A percentile compares a stretch with the other conserved stretches of the same genome.
phyloP scores from a whole-genome alignment of 345 rosid genomes.

The Melaleuca alternifolia region DNA sequence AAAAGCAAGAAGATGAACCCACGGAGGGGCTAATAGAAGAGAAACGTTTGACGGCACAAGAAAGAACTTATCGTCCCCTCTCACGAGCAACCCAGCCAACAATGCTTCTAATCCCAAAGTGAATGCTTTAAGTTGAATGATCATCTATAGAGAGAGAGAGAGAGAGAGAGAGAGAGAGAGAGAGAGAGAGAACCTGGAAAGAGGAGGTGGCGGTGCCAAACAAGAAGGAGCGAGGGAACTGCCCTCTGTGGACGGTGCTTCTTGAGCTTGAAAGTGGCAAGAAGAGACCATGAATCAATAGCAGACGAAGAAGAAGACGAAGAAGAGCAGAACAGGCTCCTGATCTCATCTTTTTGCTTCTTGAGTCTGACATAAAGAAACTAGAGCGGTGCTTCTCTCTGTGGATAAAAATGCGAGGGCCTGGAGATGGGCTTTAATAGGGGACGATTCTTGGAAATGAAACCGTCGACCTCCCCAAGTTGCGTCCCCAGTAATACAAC shows the following conservation, averaged over 20 bases:
- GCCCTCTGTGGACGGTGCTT: neutral
- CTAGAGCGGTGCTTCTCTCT: neutral
- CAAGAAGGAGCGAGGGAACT: conserved; percentile 6
- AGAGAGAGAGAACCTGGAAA: neutral
- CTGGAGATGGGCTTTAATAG: neutral
- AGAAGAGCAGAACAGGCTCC: neutral
- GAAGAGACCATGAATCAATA: neutral
- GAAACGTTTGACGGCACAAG: neutral
- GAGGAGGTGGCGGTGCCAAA: conserved; percentile 7
- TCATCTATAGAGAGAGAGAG: neutral
- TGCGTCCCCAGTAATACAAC: neutral
- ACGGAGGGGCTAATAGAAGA: neutral
- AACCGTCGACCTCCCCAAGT: neutral
- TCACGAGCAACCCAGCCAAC: neutral
- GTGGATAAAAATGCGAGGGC: neutral
- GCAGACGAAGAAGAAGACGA: neutral
- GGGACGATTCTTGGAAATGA: neutral
- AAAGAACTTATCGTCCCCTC: neutral
- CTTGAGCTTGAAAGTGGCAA: neutral
- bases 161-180: neutral
- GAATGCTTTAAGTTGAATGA: neutral
- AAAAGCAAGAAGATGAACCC: neutral
- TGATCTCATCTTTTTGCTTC: neutral
- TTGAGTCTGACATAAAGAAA: no score
- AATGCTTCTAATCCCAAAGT: neutral